Conservation (phyloP, 208 protist species). For the Leishmania amazonensis region DNA sequence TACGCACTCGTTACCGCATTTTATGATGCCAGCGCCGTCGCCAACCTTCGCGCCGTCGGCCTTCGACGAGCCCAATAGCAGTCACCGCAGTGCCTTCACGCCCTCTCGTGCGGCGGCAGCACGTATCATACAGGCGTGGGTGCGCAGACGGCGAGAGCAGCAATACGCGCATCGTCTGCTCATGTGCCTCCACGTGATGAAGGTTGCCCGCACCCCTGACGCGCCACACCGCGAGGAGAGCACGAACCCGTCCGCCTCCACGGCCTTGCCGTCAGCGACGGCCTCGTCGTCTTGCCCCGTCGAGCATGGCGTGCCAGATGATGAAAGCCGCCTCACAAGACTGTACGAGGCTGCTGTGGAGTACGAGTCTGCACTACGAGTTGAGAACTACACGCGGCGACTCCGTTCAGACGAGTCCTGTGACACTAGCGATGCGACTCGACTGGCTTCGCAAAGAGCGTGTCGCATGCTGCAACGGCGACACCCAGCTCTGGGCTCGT, state of each 20-base stretch:
- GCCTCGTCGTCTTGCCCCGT: not conserved
- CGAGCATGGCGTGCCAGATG: not conserved
- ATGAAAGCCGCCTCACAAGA: not conserved
- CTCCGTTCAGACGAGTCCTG: constrained; percentile 31
- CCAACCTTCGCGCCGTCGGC: not conserved
- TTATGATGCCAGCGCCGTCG: not conserved
- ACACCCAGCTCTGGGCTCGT: constrained; percentile 29
- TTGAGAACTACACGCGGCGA: constrained; percentile 49
- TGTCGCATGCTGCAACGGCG: constrained; percentile 22
- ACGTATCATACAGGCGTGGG: constrained; percentile 9
- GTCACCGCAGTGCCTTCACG: not conserved
- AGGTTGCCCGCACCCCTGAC: not conserved
- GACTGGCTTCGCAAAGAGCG: constrained; percentile 15
- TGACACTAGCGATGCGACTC: constrained; percentile 17
- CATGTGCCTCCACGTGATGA: constrained; percentile 9
- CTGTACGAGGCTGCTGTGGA: constrained; percentile 19
- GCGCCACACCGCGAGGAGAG: not conserved
- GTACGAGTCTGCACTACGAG: constrained; percentile 36
- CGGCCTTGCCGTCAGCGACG: not conserved
- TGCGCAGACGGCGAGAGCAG: constrained; percentile 1
- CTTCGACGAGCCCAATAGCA: not conserved
- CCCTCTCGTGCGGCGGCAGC: constrained; percentile 1
- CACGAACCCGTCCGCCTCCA: not conserved
- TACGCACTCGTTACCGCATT: not conserved
- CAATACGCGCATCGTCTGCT: constrained; percentile 12